These are phyloP conservation scores for Cryomyces minteri DNA, from an alignment of 495 filamentous ascomycete species.

Conservation along the genomic window DNA sequence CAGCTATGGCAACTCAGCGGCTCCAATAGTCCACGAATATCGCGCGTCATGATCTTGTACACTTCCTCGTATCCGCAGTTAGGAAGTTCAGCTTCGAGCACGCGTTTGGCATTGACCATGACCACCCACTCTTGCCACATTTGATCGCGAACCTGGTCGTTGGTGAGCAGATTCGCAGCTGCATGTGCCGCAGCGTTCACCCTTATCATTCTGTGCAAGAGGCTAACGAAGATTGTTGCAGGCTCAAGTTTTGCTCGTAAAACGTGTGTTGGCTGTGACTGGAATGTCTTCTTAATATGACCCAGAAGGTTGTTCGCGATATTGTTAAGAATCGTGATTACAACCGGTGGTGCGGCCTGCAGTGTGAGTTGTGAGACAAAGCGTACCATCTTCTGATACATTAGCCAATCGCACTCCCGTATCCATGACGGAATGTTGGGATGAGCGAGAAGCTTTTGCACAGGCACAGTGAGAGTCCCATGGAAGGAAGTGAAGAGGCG, in stretches of 20 bases:
- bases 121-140: conserved; percentile 90
- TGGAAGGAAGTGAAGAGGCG: conserved; percentile 92
- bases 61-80: conserved; percentile 44
- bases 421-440: conserved; percentile 80
- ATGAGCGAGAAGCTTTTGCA: conserved; percentile 82
- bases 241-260: conserved; percentile 70
- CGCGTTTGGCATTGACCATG: conserved; percentile 47
- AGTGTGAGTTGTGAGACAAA: conserved; percentile 70
- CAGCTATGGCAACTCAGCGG: conserved; percentile 38
- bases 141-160: conserved; percentile 54
- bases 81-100: conserved; percentile 30
- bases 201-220: conserved; percentile 67
- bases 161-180: conserved; percentile 56
- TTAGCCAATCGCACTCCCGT: conserved; percentile 79
- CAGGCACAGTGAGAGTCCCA: conserved; percentile 86
- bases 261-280: conserved; percentile 63
- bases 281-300: conserved; percentile 67
- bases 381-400: conserved; percentile 92
- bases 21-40: conserved; percentile 53
- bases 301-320: conserved; percentile 62
- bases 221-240: conserved; percentile 70
- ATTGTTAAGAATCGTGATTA: conserved; percentile 64
- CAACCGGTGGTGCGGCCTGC: conserved; percentile 70
- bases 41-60: conserved; percentile 51
- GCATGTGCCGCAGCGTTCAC: conserved; percentile 85